Evolutionary conservation across 163 green algal genomes (phyloP).

Genomic region (Prototheca cutis): DNA sequence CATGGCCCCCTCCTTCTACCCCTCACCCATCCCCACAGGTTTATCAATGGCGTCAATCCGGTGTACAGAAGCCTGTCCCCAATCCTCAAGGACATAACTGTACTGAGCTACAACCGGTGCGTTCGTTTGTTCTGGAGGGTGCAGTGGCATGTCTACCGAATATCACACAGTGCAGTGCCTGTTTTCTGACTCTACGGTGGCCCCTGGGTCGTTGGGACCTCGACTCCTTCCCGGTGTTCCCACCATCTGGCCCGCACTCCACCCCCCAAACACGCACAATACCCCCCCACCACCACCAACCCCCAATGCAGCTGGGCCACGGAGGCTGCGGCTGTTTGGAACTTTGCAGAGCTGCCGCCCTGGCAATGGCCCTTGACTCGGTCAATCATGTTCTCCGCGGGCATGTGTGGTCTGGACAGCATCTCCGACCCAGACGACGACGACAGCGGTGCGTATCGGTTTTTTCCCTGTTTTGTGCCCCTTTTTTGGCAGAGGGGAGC

Average conservation of each 20-base stretch:
- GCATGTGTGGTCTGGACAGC: constrained; percentile 19
- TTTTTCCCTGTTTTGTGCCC: no score
- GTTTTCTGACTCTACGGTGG: no score
- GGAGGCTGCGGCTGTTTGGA: constrained; percentile 22
- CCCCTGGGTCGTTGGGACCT: no score
- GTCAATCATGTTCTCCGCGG: constrained; percentile 12
- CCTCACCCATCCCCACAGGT: constrained; percentile 10
- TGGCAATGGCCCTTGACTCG: constrained; percentile 9
- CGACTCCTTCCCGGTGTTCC: neutral
- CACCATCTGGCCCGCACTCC: neutral
- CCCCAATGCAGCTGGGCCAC: constrained; percentile 14
- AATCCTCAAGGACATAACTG: constrained; percentile 24
- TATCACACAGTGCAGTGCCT: no score
- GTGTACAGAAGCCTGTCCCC: constrained; percentile 23
- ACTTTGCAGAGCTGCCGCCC: constrained; percentile 17
- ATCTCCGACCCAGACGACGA: neutral
- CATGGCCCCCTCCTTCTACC: neutral
- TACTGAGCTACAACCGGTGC: constrained; percentile 28
- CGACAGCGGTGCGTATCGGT: no score
- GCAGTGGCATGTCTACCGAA: no score
- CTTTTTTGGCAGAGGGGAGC: neutral
- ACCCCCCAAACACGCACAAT: no score
- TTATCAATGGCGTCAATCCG: constrained; percentile 42
- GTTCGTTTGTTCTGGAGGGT: neutral
- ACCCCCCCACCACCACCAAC: neutral